A percentile compares a stretch with the other conserved stretches of the same genome.
phyloP scores from a whole-genome alignment of 2,329 filamentous ascomycete species.

The Stagonosporopsis cucurbitacearum region DNA sequence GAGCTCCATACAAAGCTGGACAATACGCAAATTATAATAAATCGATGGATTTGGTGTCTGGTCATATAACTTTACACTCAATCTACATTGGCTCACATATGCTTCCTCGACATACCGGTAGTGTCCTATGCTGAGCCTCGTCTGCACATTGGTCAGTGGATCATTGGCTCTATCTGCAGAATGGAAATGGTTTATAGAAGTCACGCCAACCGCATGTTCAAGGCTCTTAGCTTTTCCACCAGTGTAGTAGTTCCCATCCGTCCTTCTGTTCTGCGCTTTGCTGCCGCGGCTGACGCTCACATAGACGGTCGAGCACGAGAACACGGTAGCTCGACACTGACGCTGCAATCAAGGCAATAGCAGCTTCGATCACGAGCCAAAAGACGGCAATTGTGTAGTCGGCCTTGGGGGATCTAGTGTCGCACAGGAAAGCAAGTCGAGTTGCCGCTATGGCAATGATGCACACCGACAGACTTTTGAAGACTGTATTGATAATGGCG shows the following conservation, averaged over 20 bases:
- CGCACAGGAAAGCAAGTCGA: constrained; percentile 1
- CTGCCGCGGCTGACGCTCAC: constrained; percentile 1
- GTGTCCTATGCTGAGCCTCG: background rate
- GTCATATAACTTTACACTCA: background rate
- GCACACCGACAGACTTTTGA: constrained; percentile 24
- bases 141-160: background rate
- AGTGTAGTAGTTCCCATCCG: background rate
- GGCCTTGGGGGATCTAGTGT: background rate
- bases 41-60: background rate
- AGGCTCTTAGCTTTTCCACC: constrained; percentile 1
- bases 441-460: constrained; percentile 1
- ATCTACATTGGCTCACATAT: background rate
- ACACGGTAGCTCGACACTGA: constrained; percentile 24
- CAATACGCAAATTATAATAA: background rate
- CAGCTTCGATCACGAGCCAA: constrained; percentile 24
- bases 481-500: constrained; percentile 20
- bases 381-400: constrained; percentile 13
- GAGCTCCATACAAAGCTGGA: too few species aligned
- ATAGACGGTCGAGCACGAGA: constrained; percentile 12
- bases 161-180: background rate
- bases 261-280: background rate
- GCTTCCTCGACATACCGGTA: background rate
- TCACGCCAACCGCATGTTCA: background rate
- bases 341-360: constrained; percentile 16
- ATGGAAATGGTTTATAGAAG: background rate